phyloP scores from a whole-genome alignment of 441 rosid species.

The Gossypium aridum region DNA sequence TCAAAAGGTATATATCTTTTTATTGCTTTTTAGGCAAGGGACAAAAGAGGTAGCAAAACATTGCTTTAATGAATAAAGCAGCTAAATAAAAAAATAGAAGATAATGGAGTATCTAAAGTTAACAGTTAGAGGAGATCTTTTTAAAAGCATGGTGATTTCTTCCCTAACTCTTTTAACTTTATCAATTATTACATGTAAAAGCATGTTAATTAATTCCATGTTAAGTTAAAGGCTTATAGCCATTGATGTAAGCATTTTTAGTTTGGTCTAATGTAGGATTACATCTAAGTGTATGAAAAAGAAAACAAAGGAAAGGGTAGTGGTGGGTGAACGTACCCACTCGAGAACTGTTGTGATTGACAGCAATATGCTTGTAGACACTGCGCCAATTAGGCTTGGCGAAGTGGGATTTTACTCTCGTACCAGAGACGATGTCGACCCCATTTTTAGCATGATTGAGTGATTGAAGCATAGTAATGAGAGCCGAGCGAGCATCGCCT shows the following conservation, averaged over 20 bases:
- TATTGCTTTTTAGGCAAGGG: background rate
- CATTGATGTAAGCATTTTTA: background rate
- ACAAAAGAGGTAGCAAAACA: background rate
- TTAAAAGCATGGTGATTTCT: background rate
- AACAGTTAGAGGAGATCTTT: background rate
- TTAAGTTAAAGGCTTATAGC: background rate
- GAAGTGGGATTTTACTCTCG: conserved; percentile 61
- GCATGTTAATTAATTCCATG: background rate
- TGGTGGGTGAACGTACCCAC: conserved; percentile 39
- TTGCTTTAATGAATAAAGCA: background rate
- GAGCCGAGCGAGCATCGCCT: conserved; percentile 71
- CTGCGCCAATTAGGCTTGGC: conserved; percentile 63
- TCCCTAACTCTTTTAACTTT: background rate
- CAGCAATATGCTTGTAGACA: conserved; percentile 48
- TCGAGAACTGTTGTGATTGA: conserved; percentile 37
- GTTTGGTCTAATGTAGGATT: background rate
- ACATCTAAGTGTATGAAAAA: background rate
- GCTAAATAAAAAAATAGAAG: background rate
- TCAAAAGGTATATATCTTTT: background rate
- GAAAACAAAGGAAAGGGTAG: too few relatives aligned
- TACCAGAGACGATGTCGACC: conserved; percentile 62
- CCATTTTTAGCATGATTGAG: conserved; percentile 61
- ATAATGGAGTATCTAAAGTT: background rate
- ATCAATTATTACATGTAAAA: background rate
- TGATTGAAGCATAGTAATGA: conserved; percentile 64